phyloP scores from a whole-genome alignment of 345 rosid species.

The Mercurialis annua region DNA sequence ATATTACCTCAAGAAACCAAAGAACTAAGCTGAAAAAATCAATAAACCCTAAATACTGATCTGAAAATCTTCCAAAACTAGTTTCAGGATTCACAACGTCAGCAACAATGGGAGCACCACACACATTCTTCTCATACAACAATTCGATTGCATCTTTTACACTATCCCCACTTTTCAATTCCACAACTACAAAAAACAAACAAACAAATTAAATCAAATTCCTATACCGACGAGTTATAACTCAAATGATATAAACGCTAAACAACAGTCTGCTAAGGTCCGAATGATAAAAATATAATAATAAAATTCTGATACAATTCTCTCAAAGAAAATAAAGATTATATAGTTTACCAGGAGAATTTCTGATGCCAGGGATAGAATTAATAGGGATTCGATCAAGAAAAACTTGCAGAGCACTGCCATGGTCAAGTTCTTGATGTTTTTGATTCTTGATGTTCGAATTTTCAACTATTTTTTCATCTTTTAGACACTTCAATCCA shows the following conservation, averaged over 20 bases:
- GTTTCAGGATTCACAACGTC: conserved; percentile 27
- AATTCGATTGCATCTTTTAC: conserved; percentile 32
- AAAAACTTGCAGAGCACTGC: conserved; percentile 34
- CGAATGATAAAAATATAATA: too few relatives aligned
- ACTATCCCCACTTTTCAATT: conserved; percentile 29
- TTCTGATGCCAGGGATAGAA: conserved; percentile 38
- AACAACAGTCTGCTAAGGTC: too few relatives aligned
- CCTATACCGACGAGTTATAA: too few relatives aligned
- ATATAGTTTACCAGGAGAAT: conserved; percentile 28
- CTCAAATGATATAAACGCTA: too few relatives aligned
- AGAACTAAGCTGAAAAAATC: conserved; percentile 39
- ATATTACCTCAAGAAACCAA: conserved; percentile 39
- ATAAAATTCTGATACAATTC: neutral
- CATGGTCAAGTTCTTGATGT: conserved; percentile 19
- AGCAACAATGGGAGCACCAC: conserved; percentile 42
- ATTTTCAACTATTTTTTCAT: neutral
- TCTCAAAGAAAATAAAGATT: neutral
- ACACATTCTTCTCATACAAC: conserved; percentile 33
- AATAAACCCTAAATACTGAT: conserved; percentile 40
- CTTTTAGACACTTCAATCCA: conserved; percentile 18
- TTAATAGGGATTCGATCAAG: conserved; percentile 43
- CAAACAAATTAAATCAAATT: neutral
- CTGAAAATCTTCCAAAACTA: conserved; percentile 24
- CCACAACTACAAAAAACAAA: conserved; percentile 20
- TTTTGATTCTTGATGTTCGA: neutral